A percentile compares a stretch with the other conserved stretches of the same genome.
Evolutionary conservation across 192 early-diverging fungal genomes (phyloP).

Genomic region (Entophlyctis luteolus): DNA sequence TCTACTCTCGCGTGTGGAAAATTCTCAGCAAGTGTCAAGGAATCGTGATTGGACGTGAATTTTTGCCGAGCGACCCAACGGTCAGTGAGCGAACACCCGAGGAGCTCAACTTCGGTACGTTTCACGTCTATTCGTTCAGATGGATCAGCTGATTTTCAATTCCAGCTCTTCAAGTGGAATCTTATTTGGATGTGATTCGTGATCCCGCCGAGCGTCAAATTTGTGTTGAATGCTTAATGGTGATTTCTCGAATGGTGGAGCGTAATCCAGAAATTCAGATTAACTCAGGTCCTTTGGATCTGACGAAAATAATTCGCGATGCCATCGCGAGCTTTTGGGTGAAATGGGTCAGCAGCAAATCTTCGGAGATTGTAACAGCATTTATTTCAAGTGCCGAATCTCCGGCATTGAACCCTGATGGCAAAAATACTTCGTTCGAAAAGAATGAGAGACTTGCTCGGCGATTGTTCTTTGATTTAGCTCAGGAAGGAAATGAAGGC

Average conservation of each 20-base stretch:
- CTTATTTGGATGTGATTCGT: conserved; percentile 63
- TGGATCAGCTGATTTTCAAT: neutral
- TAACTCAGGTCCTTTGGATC: conserved; percentile 45
- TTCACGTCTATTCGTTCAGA: neutral
- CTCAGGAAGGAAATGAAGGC: conserved; percentile 61
- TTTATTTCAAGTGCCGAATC: conserved; percentile 8
- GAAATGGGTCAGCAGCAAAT: conserved; percentile 59
- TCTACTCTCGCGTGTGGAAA: conserved; percentile 75
- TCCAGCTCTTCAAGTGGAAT: conserved; percentile 66
- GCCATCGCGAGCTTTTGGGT: conserved; percentile 69
- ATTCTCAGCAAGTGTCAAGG: conserved; percentile 61
- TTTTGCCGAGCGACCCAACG: conserved; percentile 69
- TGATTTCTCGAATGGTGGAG: conserved; percentile 64
- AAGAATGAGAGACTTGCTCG: conserved; percentile 60
- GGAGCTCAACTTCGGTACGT: conserved; percentile 76
- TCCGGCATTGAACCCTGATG: neutral
- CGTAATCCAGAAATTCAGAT: conserved; percentile 58
- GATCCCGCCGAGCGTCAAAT: conserved; percentile 82
- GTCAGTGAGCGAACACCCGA: conserved; percentile 78
- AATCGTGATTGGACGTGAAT: conserved; percentile 56
- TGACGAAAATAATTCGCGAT: conserved; percentile 59
- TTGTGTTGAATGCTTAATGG: conserved; percentile 65
- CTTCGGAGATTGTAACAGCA: conserved; percentile 12
- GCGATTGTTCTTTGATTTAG: conserved; percentile 75
- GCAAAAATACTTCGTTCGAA: conserved; percentile 47